A percentile compares a stretch with the other conserved stretches of the same genome.
Conservation (phyloP, 1,284 basidiomycete species). For the Bondarzewia mesenterica region DNA sequence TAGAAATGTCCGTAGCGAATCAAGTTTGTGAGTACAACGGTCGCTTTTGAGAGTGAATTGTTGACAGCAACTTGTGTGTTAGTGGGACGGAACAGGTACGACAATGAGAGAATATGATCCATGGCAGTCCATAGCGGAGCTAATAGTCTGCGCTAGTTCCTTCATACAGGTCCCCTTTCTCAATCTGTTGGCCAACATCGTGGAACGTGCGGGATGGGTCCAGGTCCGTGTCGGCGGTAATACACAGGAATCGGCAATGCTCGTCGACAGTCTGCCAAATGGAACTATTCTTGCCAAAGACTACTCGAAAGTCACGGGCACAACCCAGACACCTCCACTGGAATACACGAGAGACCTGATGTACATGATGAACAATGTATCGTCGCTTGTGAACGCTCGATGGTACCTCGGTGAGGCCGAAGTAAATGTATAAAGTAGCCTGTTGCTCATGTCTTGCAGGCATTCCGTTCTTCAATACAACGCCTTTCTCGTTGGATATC, state of each 20-base stretch:
- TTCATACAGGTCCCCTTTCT: slow-evolving; percentile 57
- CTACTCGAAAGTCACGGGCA: slow-evolving; percentile 12
- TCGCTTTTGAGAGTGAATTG: not conserved
- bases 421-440: not conserved
- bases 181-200: slow-evolving; percentile 65
- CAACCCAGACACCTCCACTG: slow-evolving; percentile 49
- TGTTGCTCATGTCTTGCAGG: not conserved
- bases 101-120: slow-evolving; percentile 3
- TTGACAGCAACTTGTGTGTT: not conserved
- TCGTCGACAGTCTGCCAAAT: slow-evolving; percentile 18
- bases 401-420: slow-evolving; percentile 49
- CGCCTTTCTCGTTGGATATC: slow-evolving; percentile 36
- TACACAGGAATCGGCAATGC: slow-evolving; percentile 54
- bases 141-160: slow-evolving; percentile 27
- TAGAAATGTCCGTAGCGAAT: slow-evolving; percentile 39
- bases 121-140: not conserved
- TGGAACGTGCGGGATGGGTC: slow-evolving; percentile 50
- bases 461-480: slow-evolving; percentile 36
- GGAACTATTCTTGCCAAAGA: slow-evolving; percentile 14
- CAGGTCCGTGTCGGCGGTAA: slow-evolving; percentile 70
- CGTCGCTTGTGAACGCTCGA: slow-evolving; percentile 39
- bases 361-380: slow-evolving; percentile 51
- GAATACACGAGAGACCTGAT: slow-evolving; percentile 49
- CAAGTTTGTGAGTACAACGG: slow-evolving; percentile 23
- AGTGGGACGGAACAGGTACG: slow-evolving; percentile 19